phyloP scores from a whole-genome alignment of 805 yeast species.

The Candida multigemmis region DNA sequence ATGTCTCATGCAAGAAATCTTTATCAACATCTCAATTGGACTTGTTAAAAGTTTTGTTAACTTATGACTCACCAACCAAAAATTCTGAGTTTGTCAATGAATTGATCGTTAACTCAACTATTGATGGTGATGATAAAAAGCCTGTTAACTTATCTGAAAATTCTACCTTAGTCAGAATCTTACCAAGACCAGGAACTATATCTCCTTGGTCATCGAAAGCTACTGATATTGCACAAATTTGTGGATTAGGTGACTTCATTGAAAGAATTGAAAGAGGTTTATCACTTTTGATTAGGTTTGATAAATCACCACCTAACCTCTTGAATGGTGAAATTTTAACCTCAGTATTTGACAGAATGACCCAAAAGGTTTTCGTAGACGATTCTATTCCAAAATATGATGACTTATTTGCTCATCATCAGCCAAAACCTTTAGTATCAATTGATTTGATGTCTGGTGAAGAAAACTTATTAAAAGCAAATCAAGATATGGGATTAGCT shows the following conservation, averaged over 20 bases:
- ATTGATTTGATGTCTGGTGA: slow-evolving; percentile 53
- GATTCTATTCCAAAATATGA: slow-evolving; percentile 53
- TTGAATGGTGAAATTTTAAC: slow-evolving; percentile 48
- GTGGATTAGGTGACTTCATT: slow-evolving; percentile 66
- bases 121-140: slow-evolving; percentile 15
- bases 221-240: slow-evolving; percentile 82
- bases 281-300: slow-evolving; percentile 46
- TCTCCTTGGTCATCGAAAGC: slow-evolving; percentile 99
- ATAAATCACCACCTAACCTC: slow-evolving; percentile 30
- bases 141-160: slow-evolving; percentile 3
- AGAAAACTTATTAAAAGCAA: slow-evolving; percentile 64
- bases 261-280: slow-evolving; percentile 89
- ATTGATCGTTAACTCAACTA: slow-evolving; percentile 23
- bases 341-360: slow-evolving; percentile 89
- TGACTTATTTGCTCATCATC: slow-evolving; percentile 69
- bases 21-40: slow-evolving; percentile 32
- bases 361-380: slow-evolving; percentile 56
- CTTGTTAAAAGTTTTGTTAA: slow-evolving; percentile 53
- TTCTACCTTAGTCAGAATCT: slow-evolving; percentile 58
- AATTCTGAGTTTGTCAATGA: slow-evolving; percentile 34
- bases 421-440: slow-evolving; percentile 74
- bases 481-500: slow-evolving; percentile 84
- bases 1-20: slow-evolving; percentile 47
- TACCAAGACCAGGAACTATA: slow-evolving; percentile 93
- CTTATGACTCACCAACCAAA: slow-evolving; percentile 67